Conservation (phyloP, 1,284 basidiomycete genomes). For the Heterobasidion irregulare region DNA sequence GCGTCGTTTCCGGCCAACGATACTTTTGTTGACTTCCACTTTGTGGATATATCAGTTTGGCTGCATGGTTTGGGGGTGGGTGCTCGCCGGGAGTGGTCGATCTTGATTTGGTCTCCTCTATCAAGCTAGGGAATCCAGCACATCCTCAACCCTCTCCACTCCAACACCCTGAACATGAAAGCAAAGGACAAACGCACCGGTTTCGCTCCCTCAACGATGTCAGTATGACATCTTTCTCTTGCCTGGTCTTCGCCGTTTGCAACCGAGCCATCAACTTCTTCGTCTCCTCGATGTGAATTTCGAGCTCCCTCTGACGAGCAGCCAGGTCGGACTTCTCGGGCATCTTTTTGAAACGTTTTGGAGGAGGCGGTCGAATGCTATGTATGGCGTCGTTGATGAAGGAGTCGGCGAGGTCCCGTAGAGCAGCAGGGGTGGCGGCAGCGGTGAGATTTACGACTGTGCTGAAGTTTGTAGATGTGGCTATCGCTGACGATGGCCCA, state of each 20-base stretch:
- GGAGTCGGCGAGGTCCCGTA: conserved; percentile 10
- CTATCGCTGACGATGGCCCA: not conserved
- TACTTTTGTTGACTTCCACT: not conserved
- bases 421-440: not conserved
- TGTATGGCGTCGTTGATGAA: conserved; percentile 10
- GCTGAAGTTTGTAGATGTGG: not conserved
- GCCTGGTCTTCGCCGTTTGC: conserved; percentile 6
- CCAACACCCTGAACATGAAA: not conserved
- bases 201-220: conserved; percentile 11
- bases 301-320: conserved; percentile 12
- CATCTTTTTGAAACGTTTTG: conserved; percentile 4
- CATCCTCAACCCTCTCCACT: not conserved
- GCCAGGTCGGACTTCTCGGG: conserved; percentile 6
- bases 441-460: not conserved
- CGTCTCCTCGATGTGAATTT: conserved; percentile 13
- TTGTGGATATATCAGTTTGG: not conserved
- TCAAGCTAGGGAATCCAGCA: not conserved
- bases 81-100: not conserved
- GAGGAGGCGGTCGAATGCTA: conserved; percentile 9
- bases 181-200: conserved; percentile 13
- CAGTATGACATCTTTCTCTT: conserved; percentile 12
- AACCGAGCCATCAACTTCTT: conserved; percentile 16
- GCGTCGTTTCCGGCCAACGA: conserved; percentile 9
- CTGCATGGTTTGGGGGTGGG: not conserved
- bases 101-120: not conserved